Conservation (phyloP, 495 filamentous ascomycete species). For the Talaromyces liani region DNA sequence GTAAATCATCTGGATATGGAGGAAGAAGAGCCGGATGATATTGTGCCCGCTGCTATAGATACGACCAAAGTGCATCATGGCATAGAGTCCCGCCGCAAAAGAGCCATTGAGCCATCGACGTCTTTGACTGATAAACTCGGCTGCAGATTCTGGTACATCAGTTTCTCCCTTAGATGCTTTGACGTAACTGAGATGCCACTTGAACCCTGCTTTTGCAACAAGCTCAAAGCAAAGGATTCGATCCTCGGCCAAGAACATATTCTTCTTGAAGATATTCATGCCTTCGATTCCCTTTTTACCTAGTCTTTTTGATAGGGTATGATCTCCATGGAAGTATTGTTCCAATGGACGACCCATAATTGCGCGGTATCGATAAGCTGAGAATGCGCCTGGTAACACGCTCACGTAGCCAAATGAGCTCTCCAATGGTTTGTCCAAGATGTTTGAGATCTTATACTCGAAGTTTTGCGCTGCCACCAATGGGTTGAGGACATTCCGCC, state of each 20-base stretch:
- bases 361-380: conserved; percentile 92
- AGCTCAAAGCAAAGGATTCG: conserved; percentile 99
- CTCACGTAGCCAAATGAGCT: conserved; percentile 96
- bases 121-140: conserved; percentile 96
- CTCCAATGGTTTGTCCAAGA: conserved; percentile 94
- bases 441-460: conserved; percentile 99
- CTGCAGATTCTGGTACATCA: conserved; percentile 91
- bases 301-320: conserved; percentile 87
- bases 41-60: conserved; percentile 99
- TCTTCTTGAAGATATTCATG: conserved; percentile 99
- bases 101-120: conserved; percentile 98
- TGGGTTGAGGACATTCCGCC: conserved; percentile 87
- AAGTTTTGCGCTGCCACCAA: conserved; percentile 96
- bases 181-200: conserved; percentile 98
- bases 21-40: conserved; percentile 95
- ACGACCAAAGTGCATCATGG: conserved; percentile 95
- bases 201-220: conserved; percentile 94
- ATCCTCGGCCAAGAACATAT: conserved; percentile 99
- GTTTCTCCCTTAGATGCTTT: conserved; percentile 98
- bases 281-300: conserved; percentile 99
- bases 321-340: conserved; percentile 99
- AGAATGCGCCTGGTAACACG: conserved; percentile 97
- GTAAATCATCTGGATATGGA: conserved; percentile 94
- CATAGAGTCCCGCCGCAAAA: conserved; percentile 93
- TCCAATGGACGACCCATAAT: conserved; percentile 96